phyloP scores from a whole-genome alignment of 495 filamentous ascomycete genomes.

The Penicillium silybi region DNA sequence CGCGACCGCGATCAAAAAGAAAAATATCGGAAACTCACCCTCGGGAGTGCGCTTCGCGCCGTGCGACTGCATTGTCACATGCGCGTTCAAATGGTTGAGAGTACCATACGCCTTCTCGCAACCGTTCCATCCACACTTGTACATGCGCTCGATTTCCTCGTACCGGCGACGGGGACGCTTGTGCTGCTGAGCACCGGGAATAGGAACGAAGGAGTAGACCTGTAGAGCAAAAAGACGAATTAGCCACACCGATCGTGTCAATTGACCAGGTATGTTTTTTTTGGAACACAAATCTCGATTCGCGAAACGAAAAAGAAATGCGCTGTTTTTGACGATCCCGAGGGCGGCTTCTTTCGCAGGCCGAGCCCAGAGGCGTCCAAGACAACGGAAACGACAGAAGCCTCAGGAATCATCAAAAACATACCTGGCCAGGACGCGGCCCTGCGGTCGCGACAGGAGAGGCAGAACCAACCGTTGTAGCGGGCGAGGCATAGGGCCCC shows the following conservation, averaged over 20 bases:
- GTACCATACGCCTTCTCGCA: slow-evolving; percentile 98
- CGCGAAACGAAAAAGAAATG: slow-evolving; percentile 2
- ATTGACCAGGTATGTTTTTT: slow-evolving; percentile 5
- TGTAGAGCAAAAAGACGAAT: slow-evolving; percentile 38
- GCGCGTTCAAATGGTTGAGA: slow-evolving; percentile 92
- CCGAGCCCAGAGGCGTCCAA: slow-evolving; percentile 26
- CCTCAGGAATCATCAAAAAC: slow-evolving; percentile 46
- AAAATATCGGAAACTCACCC: slow-evolving; percentile 62
- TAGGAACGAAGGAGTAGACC: slow-evolving; percentile 98
- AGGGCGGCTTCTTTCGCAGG: slow-evolving; percentile 15
- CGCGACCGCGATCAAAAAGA: slow-evolving; percentile 4
- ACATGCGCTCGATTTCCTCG: slow-evolving; percentile 99
- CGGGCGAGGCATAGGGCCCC: slow-evolving; percentile 57
- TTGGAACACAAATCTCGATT: slow-evolving; percentile 6
- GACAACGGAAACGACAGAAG: slow-evolving; percentile 32
- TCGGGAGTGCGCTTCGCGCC: slow-evolving; percentile 90
- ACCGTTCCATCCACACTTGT: slow-evolving; percentile 97
- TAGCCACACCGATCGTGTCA: slow-evolving; percentile 5
- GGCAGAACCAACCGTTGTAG: slow-evolving; percentile 55
- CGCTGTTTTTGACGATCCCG: slow-evolving; percentile 33
- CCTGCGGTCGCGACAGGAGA: slow-evolving; percentile 57
- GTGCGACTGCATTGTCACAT: slow-evolving; percentile 97
- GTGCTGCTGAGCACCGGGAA: slow-evolving; percentile 95
- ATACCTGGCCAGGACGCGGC: slow-evolving; percentile 69
- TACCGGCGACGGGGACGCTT: slow-evolving; percentile 93